Percentiles rank a stretch among this genome's conserved stretches.
phyloP scores from a whole-genome alignment of 345 rosid species.

The Psidium guajava region DNA sequence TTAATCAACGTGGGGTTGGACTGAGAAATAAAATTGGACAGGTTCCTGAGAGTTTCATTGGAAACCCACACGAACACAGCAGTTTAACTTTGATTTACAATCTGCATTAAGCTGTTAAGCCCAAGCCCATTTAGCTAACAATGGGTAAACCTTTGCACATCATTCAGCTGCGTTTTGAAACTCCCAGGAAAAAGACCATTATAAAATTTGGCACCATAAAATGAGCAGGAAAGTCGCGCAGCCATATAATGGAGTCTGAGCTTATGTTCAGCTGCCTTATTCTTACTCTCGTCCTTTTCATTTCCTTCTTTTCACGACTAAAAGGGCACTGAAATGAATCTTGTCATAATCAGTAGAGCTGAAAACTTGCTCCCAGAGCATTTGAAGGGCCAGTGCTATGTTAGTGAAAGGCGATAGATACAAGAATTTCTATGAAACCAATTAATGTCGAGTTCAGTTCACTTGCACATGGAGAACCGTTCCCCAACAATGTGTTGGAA shows the following conservation, averaged over 20 bases:
- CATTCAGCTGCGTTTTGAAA: neutral
- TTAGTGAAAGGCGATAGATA: neutral
- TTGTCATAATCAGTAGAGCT: neutral
- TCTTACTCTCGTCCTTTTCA: neutral
- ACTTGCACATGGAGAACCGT: neutral
- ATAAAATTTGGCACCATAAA: neutral
- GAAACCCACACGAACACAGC: neutral
- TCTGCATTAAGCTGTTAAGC: neutral
- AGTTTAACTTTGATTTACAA: neutral
- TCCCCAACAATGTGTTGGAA: neutral
- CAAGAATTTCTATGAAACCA: neutral
- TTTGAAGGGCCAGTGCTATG: neutral
- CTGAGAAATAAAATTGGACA: neutral
- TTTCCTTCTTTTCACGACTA: neutral
- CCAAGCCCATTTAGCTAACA: neutral
- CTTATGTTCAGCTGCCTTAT: neutral
- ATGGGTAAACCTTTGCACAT: neutral
- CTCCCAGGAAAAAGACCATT: neutral
- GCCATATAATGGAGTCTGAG: neutral
- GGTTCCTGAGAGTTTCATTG: neutral
- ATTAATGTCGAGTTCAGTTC: neutral
- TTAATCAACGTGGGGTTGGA: neutral
- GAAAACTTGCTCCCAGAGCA: neutral
- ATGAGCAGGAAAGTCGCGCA: neutral
- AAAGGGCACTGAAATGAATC: neutral